phyloP scores from a whole-genome alignment of 371 early-diverging fungal genomes.

The Aphelidium insulamus region DNA sequence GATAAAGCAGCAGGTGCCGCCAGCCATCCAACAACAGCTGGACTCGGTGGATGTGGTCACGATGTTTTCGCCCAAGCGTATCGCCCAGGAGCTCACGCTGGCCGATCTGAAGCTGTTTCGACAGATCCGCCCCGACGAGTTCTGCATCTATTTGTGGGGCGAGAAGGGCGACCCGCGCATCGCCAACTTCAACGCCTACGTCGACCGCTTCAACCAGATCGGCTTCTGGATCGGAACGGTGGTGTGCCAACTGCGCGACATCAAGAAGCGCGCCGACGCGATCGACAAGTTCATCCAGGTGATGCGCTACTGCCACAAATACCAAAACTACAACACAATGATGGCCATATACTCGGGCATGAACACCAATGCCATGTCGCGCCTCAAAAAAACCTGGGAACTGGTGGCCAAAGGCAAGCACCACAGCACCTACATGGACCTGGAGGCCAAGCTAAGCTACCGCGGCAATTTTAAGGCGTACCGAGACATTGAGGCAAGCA shows the following conservation, averaged over 20 bases:
- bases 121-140: slow-evolving; percentile 9
- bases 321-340: slow-evolving; percentile 10
- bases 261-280: slow-evolving; percentile 6
- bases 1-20: no score
- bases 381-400: slow-evolving; percentile 11
- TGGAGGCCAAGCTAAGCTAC: slow-evolving; percentile 8
- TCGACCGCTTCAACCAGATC: slow-evolving; percentile 15
- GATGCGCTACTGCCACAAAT: slow-evolving; percentile 5
- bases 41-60: slow-evolving; percentile 2
- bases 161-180: slow-evolving; percentile 3
- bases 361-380: slow-evolving; percentile 10
- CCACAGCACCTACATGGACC: slow-evolving; percentile 5
- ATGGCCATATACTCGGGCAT: slow-evolving; percentile 14
- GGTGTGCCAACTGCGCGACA: slow-evolving; percentile 5
- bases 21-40: slow-evolving; percentile 2
- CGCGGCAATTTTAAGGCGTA: slow-evolving; percentile 9
- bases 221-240: slow-evolving; percentile 16
- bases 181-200: slow-evolving; percentile 6
- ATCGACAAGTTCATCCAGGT: slow-evolving; percentile 12
- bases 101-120: slow-evolving; percentile 9
- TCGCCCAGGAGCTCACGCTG: slow-evolving; percentile 10
- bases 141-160: slow-evolving; percentile 7
- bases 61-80: slow-evolving; percentile 3
- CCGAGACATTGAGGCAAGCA: slow-evolving; percentile 4
- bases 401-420: slow-evolving; percentile 2